These are phyloP conservation scores for Prunus davidiana DNA, from an alignment of 306 rosid genomes.

Conservation along the genomic window DNA sequence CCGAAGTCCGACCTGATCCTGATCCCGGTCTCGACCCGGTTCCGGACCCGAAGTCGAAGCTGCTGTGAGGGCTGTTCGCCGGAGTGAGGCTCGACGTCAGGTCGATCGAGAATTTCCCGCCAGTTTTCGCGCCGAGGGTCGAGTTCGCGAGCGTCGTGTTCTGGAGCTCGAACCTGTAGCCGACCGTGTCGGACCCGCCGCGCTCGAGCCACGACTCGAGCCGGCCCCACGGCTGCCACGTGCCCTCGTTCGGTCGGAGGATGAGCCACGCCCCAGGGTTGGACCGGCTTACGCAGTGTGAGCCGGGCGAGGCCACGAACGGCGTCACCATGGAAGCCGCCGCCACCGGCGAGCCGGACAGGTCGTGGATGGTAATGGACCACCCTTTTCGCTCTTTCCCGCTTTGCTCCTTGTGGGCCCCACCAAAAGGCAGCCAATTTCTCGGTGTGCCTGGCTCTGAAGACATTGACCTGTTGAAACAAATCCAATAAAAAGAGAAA, in stretches of 20 bases:
- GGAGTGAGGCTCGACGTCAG: slow-evolving; percentile 34
- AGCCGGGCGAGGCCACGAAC: slow-evolving; percentile 42
- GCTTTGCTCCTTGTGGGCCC: slow-evolving; percentile 28
- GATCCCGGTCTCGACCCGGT: slow-evolving; percentile 25
- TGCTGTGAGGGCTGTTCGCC: slow-evolving; percentile 31
- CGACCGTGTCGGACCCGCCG: slow-evolving; percentile 38
- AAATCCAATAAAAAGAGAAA: not conserved
- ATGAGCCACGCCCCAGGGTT: slow-evolving; percentile 58
- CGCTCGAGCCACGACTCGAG: slow-evolving; percentile 51
- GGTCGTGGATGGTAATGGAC: slow-evolving; percentile 52
- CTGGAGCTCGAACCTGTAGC: slow-evolving; percentile 38
- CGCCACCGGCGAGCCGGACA: slow-evolving; percentile 50
- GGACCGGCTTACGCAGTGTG: slow-evolving; percentile 46
- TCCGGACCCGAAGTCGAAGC: slow-evolving; percentile 43
- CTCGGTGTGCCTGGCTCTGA: slow-evolving; percentile 26
- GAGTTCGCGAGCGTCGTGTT: slow-evolving; percentile 32
- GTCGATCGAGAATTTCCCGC: slow-evolving; percentile 45
- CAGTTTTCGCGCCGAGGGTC: slow-evolving; percentile 22
- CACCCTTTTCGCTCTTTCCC: slow-evolving; percentile 48
- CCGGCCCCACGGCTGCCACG: slow-evolving; percentile 55
- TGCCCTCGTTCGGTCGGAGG: slow-evolving; percentile 41
- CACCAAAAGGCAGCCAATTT: slow-evolving; percentile 31
- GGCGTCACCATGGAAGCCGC: slow-evolving; percentile 54
- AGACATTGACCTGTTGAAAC: slow-evolving; percentile 27
- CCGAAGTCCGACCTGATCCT: slow-evolving; percentile 38